phyloP scores from a whole-genome alignment of 768 basidiomycete genomes.

The Lentinula sp. region DNA sequence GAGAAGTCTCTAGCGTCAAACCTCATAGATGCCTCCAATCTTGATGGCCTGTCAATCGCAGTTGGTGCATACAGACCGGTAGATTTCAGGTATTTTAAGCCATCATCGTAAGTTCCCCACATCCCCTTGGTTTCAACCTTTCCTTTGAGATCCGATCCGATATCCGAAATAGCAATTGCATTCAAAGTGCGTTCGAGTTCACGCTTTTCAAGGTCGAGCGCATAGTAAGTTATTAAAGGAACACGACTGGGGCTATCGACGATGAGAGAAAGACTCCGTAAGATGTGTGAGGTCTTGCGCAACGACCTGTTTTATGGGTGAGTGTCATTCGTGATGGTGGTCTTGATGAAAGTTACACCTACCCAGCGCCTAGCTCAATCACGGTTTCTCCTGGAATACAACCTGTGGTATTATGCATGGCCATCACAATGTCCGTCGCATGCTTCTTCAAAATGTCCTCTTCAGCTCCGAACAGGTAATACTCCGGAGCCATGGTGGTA shows the following conservation, averaged over 20 bases:
- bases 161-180: conserved; percentile 55
- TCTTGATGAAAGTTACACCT: conserved; percentile 22
- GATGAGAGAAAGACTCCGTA: conserved; percentile 60
- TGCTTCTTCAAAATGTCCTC: conserved; percentile 74
- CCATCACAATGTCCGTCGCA: conserved; percentile 66
- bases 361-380: conserved; percentile 95
- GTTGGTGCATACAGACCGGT: conserved; percentile 43
- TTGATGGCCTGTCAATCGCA: conserved; percentile 8
- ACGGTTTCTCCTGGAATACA: conserved; percentile 48
- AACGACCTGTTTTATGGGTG: conserved; percentile 49
- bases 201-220: conserved; percentile 86
- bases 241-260: conserved; percentile 27
- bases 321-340: neutral
- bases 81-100: conserved; percentile 70
- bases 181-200: conserved; percentile 79
- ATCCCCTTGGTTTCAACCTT: conserved; percentile 81
- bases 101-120: conserved; percentile 89
- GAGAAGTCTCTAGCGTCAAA: conserved; percentile 25
- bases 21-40: conserved; percentile 7
- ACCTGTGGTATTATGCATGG: conserved; percentile 51
- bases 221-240: conserved; percentile 75
- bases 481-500: conserved; percentile 71
- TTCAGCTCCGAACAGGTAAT: conserved; percentile 89
- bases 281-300: conserved; percentile 83
- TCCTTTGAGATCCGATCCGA: conserved; percentile 56